Evolutionary conservation across 495 filamentous ascomycete species (phyloP), one percentile per base, ranked within the genome.

Genomic region (Annulohypoxylon maeteangense): DNA sequence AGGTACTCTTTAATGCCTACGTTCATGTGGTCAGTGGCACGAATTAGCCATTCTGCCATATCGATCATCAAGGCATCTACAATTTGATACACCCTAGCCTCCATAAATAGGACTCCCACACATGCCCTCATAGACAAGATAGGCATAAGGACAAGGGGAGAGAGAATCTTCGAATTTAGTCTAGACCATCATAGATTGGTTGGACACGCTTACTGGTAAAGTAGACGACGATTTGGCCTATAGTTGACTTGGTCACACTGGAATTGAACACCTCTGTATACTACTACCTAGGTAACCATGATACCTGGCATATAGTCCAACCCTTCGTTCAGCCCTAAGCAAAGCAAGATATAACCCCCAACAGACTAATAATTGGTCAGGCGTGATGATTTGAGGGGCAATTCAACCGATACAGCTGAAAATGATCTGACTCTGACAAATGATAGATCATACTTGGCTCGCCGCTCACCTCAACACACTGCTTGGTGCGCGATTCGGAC

Each of bases 401-500:
- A 42, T 10, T 10, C 48, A 44, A 31, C 42, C 25, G 18, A 14
- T 40, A 25, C 22, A 57, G 62, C 56, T 50, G 18, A 71, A 70
- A 55, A 31, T 6, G 25, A 40, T 20, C 7, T 50, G 44, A 51
- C 51, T 40, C 18, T 32, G 14, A n/a, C 12, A 51, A 42, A 14
- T 42, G 29, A 57, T 20, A 61, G 18, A 16, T 50, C 45, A 62
- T 29, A 23, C 25, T 29, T 25, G 7, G 22, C 45, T 48, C 11
- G 23, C 7, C 22, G 14, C 40, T 48, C 68, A 67, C 50, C 62
- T 71, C n/a, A 67, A 45, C 45, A 67, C 57, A 48, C 23, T 14
- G 36, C 31, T 34, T 58, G 32, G 68, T 57, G 62, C 62, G 5
- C 62, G 32, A 62, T 64, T 27, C 62, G 51, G 42, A 51, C 50